Percentiles rank a stretch among this genome's conserved stretches.
Conservation (phyloP, 768 basidiomycete genomes). For the Leccinellum rugosiceps region DNA sequence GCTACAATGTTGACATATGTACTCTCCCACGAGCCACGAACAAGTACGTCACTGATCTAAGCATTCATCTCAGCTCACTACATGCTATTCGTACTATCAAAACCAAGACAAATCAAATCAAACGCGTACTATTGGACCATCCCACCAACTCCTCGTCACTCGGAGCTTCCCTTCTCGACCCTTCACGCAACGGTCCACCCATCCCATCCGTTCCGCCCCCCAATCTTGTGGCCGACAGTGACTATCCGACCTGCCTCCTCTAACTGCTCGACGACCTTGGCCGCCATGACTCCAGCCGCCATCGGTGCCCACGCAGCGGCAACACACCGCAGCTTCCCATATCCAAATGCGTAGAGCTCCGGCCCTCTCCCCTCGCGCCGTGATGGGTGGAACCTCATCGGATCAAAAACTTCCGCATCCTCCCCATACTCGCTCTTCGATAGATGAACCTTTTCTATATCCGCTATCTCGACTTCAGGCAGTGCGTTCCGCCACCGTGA, state of each 20-base stretch:
- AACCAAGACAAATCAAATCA: neutral
- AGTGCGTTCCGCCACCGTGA: slow-evolving; percentile 13
- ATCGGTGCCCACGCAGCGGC: slow-evolving; percentile 56
- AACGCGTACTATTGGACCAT: too few species aligned
- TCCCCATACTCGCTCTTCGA: slow-evolving; percentile 22
- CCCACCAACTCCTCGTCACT: neutral
- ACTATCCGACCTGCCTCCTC: slow-evolving; percentile 20
- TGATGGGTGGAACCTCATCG: slow-evolving; percentile 38
- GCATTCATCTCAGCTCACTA: neutral
- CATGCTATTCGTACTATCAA: neutral
- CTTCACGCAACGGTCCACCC: slow-evolving; percentile 34
- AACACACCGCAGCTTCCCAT: slow-evolving; percentile 35
- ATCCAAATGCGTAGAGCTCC: slow-evolving; percentile 44
- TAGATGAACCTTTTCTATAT: slow-evolving; percentile 20
- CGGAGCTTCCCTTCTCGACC: neutral
- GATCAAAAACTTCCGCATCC: slow-evolving; percentile 42
- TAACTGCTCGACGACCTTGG: slow-evolving; percentile 37
- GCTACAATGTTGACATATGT: too few species aligned
- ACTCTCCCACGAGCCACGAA: neutral
- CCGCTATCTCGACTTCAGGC: slow-evolving; percentile 21
- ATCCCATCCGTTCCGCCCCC: slow-evolving; percentile 48
- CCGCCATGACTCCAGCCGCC: slow-evolving; percentile 48
- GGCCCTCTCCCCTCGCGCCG: slow-evolving; percentile 16
- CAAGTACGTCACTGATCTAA: neutral
- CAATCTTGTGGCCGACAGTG: slow-evolving; percentile 23